phyloP scores from a whole-genome alignment of 2,329 filamentous ascomycete species.

The Trichoderma oligosporum region DNA sequence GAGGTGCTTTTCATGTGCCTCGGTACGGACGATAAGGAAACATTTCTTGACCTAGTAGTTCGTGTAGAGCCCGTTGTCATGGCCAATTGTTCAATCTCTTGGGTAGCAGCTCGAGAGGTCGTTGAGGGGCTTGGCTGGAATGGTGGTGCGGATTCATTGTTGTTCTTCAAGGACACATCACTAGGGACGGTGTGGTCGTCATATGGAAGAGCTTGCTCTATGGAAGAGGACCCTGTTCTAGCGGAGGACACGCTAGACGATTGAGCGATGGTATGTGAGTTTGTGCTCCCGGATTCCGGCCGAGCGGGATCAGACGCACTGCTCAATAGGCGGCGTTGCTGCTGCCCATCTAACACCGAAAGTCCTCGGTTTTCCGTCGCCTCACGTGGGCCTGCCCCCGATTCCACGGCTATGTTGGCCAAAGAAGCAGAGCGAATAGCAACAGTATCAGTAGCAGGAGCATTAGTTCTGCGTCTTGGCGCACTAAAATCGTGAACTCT shows the following conservation, averaged over 20 bases:
- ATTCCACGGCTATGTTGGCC: conserved; percentile 21
- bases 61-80: conserved; percentile 27
- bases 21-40: conserved; percentile 53
- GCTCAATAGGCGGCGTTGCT: conserved; percentile 26
- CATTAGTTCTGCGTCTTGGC: conserved; percentile 45
- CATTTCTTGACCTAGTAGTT: conserved; percentile 47
- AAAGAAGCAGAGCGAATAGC: conserved; percentile 22
- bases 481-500: conserved; percentile 64
- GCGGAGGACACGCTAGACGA: conserved; percentile 30
- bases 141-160: conserved; percentile 27
- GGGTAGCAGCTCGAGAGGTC: conserved; percentile 25
- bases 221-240: conserved; percentile 21
- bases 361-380: background rate
- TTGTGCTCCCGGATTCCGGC: conserved; percentile 26
- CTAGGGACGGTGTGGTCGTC: conserved; percentile 30
- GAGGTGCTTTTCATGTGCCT: conserved; percentile 72
- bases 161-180: conserved; percentile 42
- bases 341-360: background rate
- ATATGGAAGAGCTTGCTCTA: conserved; percentile 15
- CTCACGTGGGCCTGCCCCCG: conserved; percentile 8
- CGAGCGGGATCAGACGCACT: conserved; percentile 32
- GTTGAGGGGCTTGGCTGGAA: conserved; percentile 20
- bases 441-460: conserved; percentile 19
- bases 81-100: conserved; percentile 23
- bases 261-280: conserved; percentile 27